Conservation (phyloP, 2,329 filamentous ascomycete species). For the Emmonsia crescens region DNA sequence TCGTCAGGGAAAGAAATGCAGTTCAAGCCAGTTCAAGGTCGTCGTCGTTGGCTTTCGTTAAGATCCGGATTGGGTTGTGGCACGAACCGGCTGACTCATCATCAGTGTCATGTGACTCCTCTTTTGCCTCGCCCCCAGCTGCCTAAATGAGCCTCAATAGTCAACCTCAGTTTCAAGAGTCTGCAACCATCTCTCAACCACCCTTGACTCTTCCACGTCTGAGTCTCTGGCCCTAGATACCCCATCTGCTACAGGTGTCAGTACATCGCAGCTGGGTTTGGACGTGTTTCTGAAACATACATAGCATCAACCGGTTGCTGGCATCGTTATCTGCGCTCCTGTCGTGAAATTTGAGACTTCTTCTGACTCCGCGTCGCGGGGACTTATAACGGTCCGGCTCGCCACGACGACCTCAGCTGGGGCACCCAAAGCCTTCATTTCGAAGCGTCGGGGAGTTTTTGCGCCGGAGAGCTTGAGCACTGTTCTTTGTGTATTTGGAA, state of each 20-base stretch:
- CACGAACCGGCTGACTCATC: neutral
- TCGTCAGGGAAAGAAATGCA: neutral
- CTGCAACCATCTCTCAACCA: slow-evolving; percentile 14
- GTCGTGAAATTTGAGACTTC: slow-evolving; percentile 19
- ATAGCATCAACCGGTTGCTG: neutral
- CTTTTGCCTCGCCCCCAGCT: neutral
- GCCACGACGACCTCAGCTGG: slow-evolving; percentile 24
- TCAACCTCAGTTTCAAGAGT: slow-evolving; percentile 13
- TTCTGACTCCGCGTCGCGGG: slow-evolving; percentile 20
- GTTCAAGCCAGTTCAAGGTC: neutral
- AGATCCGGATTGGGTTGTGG: slow-evolving; percentile 1
- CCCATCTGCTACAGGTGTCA: neutral
- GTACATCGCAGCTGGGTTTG: slow-evolving; percentile 17
- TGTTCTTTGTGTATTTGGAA: neutral
- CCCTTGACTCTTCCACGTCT: neutral
- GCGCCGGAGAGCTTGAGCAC: slow-evolving; percentile 11
- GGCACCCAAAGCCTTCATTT: slow-evolving; percentile 5
- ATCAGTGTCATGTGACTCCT: neutral
- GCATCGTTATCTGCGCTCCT: slow-evolving; percentile 16
- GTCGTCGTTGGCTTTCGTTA: neutral
- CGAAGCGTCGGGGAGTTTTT: slow-evolving; percentile 18
- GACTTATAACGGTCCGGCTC: slow-evolving; percentile 31
- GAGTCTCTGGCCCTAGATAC: slow-evolving; percentile 20
- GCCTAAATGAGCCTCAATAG: slow-evolving; percentile 10
- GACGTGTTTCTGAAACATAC: slow-evolving; percentile 20